A percentile compares a stretch with the other conserved stretches of the same genome.
These are phyloP conservation scores for Clavariopsis aquatica DNA, from an alignment of 495 filamentous ascomycete species.

Conservation along the genomic window DNA sequence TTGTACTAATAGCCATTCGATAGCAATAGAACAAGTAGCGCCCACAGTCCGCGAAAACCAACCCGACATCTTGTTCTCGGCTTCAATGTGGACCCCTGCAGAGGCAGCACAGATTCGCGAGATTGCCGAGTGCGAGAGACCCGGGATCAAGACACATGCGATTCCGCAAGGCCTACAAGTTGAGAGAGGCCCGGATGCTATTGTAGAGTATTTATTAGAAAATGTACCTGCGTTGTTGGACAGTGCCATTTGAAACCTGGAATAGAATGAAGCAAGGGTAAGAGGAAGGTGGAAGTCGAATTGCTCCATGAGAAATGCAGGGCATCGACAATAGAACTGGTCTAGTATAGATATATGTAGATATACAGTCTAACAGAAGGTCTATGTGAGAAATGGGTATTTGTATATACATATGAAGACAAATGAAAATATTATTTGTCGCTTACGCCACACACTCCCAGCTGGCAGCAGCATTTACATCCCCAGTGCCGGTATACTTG, in stretches of 20 bases:
- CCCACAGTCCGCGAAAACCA: constrained; percentile 52
- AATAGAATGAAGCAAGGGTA: background rate
- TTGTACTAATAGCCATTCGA: background rate
- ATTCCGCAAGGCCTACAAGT: constrained; percentile 66
- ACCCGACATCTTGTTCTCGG: constrained; percentile 63
- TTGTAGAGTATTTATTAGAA: constrained; percentile 65
- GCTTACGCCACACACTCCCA: constrained; percentile 32
- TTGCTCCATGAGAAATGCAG: background rate
- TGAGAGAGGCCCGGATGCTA: constrained; percentile 63
- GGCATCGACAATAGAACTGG: no score
- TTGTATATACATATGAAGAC: background rate
- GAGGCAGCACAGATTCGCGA: constrained; percentile 57
- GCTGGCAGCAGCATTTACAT: constrained; percentile 36
- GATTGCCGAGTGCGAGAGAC: constrained; percentile 55
- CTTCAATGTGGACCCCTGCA: constrained; percentile 68
- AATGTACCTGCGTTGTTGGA: constrained; percentile 57
- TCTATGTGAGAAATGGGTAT: background rate
- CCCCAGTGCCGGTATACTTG: constrained; percentile 29
- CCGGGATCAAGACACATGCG: constrained; percentile 59
- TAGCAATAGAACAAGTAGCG: constrained; percentile 54
- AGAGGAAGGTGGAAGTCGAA: background rate
- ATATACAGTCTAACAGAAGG: background rate
- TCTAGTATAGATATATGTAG: background rate
- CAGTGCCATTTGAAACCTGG: no score
- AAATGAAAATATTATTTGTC: background rate